Conservation (phyloP, 116 monocot species). For the Papilionanthe hybrid region DNA sequence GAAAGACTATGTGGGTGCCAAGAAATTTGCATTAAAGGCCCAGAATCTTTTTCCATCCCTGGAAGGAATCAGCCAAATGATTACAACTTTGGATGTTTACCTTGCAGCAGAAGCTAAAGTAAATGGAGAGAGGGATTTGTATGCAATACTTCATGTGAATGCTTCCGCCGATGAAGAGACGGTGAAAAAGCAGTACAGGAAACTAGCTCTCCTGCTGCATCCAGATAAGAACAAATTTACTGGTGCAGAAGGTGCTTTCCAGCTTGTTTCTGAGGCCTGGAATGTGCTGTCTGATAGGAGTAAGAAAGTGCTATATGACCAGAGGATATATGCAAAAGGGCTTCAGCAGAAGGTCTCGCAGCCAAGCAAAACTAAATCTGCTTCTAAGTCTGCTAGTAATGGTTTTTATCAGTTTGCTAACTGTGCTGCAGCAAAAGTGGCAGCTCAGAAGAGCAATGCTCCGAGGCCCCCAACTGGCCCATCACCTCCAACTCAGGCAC, state of each 20-base stretch:
- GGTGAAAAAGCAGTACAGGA: slow-evolving; percentile 46
- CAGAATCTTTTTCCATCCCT: slow-evolving; percentile 39
- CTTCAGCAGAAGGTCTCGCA: slow-evolving; percentile 3
- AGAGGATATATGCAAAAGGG: slow-evolving; percentile 19
- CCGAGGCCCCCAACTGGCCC: slow-evolving; percentile 5
- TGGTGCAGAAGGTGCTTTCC: slow-evolving; percentile 51
- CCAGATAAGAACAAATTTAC: slow-evolving; percentile 51
- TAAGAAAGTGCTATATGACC: slow-evolving; percentile 31
- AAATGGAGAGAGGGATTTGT: slow-evolving; percentile 41
- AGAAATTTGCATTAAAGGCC: slow-evolving; percentile 54
- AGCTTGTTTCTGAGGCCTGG: slow-evolving; percentile 49
- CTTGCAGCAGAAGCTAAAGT: slow-evolving; percentile 32
- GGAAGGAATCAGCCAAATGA: slow-evolving; percentile 49
- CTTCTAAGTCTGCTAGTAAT: slow-evolving; percentile 9
- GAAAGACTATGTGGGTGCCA: slow-evolving; percentile 39
- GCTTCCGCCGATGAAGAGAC: slow-evolving; percentile 34
- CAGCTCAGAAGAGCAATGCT: background rate
- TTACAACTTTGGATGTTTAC: slow-evolving; percentile 41
- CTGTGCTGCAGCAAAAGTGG: background rate
- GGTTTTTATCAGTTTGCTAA: slow-evolving; percentile 20
- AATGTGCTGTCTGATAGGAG: slow-evolving; percentile 41
- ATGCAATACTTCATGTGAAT: slow-evolving; percentile 31
- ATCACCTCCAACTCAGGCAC: slow-evolving; percentile 12
- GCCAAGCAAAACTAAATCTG: slow-evolving; percentile 18
- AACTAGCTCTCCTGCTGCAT: slow-evolving; percentile 44